These are phyloP conservation scores for Pythium angustatum DNA, from an alignment of 352 stramenopile species.

Conservation along the genomic window DNA sequence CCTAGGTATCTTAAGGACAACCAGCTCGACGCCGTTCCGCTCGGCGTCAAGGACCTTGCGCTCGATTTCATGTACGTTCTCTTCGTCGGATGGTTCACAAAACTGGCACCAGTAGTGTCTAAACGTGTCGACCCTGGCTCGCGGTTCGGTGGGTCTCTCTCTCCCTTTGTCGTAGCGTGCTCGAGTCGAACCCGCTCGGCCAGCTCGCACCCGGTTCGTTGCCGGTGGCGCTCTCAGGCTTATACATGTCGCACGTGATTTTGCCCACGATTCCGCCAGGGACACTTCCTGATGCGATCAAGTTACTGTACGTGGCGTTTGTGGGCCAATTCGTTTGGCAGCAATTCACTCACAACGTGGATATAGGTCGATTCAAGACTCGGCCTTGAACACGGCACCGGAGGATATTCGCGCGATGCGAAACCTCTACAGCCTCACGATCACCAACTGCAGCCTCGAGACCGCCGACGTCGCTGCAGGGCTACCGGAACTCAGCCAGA, in stretches of 20 bases:
- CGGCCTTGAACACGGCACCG: background rate
- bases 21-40: background rate
- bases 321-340: background rate
- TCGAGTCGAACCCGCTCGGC: constrained; percentile 3
- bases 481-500: background rate
- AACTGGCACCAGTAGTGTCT: no score
- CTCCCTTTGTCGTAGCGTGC: background rate
- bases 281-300: constrained; percentile 1
- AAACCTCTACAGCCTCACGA: background rate
- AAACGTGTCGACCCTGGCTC: background rate
- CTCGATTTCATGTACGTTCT: constrained; percentile 7
- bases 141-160: background rate
- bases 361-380: constrained; percentile 1
- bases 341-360: no score
- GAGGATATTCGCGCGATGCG: constrained; percentile 5
- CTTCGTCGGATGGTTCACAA: no score
- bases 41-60: constrained; percentile 1
- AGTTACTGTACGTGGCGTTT: background rate
- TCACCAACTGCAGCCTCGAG: constrained; percentile 12
- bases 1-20: constrained; percentile 5
- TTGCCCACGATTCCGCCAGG: background rate
- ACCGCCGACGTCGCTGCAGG: background rate
- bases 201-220: constrained; percentile 3
- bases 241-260: background rate
- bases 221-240: background rate